phyloP scores from a whole-genome alignment of 176 grass and related monocot genomes.

The Oryza glumipatula region DNA sequence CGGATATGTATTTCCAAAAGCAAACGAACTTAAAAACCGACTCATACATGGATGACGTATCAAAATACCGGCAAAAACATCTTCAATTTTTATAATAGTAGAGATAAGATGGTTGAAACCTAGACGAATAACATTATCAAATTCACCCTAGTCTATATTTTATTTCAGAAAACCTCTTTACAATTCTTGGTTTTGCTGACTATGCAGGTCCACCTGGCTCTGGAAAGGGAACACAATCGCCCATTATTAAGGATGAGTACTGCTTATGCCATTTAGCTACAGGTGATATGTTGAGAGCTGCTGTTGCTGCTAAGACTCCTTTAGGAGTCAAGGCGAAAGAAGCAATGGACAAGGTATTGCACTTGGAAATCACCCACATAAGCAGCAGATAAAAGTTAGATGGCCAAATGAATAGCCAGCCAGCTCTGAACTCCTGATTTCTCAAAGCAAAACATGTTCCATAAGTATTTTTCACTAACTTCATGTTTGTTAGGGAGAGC shows the following conservation, averaged over 20 bases:
- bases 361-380: background rate
- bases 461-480: background rate
- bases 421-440: background rate
- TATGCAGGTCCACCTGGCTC: constrained; percentile 70
- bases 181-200: background rate
- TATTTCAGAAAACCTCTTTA: background rate
- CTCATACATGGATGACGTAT: too few species aligned
- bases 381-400: background rate
- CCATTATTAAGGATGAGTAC: constrained; percentile 76
- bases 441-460: background rate
- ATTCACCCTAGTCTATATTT: too few species aligned
- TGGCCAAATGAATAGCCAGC: background rate
- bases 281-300: constrained; percentile 85
- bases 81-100: too few species aligned
- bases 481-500: constrained; percentile 59
- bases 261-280: constrained; percentile 84
- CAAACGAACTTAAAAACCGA: too few species aligned
- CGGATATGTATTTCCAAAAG: too few species aligned
- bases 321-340: constrained; percentile 75
- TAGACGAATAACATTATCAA: too few species aligned
- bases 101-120: too few species aligned
- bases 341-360: constrained; percentile 73
- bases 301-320: constrained; percentile 79
- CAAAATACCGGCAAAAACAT: too few species aligned
- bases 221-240: constrained; percentile 78